Base-by-base conservation (phyloP, 2,329 filamentous ascomycete genomes). In the Alternaria panax region DNA sequence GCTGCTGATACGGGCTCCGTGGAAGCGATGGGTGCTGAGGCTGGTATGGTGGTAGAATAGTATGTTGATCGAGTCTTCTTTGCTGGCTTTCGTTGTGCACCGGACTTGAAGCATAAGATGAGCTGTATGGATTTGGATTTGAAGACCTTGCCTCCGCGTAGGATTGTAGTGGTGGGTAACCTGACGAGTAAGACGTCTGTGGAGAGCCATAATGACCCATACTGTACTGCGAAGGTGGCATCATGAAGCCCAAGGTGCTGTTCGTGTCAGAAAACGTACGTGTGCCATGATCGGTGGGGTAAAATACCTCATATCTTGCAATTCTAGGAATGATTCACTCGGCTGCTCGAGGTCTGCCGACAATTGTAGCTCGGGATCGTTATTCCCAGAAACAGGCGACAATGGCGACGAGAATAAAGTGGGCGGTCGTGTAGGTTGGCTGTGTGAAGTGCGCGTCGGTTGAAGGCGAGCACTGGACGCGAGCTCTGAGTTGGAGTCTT, bases 241-340 rank as follows among this genome's bases (percentile, higher is more conserved):
- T 78, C 72, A 78, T 77, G 61, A 73, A 78, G 53, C 72, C 76
- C 66, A 79, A 68, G 59, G 75, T 75, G 74, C 77, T 80, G 55
- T 9, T 36, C 18, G 42, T 40, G 59, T 75, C 22, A 73, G 70
- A 54, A 22, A 18, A n/a, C 22, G 51, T 20, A 20, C n/a, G 5
- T 16, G 36, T 20, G 7, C 12, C 20, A 27, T 38, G 41, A 22
- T 50, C 28, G 20, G 34, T 40, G 34, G 47, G 27, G 27, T 18
- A 11, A 25, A 62, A 40, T 76, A 78, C 77, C 76, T 79, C 77
- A 79, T 79, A 62, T 77, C 75, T 77, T 76, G 72, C 54, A 70
- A 59, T 41, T 70, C 68, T 22, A 70, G 47, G 18, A 64, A 65
- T 7, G 69, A 57, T 54, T 68, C 64, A 22, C 69, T 65, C 18